A percentile compares a stretch with the other conserved stretches of the same genome.
phyloP scores from a whole-genome alignment of 345 rosid genomes.

The Mercurialis annua region DNA sequence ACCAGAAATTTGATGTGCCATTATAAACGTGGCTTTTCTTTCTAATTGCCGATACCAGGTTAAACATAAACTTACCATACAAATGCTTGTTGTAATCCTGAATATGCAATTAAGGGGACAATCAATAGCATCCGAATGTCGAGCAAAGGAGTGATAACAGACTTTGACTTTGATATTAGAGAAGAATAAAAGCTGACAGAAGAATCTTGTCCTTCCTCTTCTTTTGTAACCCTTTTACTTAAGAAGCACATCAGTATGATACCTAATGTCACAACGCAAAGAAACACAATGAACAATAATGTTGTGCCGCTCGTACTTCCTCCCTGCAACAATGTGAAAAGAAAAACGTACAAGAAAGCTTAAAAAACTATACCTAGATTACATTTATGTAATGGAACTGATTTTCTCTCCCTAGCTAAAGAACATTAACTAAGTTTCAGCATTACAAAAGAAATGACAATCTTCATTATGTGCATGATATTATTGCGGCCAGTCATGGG shows the following conservation, averaged over 20 bases:
- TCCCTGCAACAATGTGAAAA: slow-evolving; percentile 43
- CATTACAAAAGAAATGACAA: neutral
- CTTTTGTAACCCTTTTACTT: slow-evolving; percentile 53
- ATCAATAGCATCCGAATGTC: slow-evolving; percentile 70
- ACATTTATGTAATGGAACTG: neutral
- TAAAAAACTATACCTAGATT: neutral
- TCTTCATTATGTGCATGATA: neutral
- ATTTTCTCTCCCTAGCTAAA: neutral
- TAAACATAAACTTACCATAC: slow-evolving; percentile 54
- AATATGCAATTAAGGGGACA: slow-evolving; percentile 82
- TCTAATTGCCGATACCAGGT: slow-evolving; percentile 5
- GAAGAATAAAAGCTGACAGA: slow-evolving; percentile 49
- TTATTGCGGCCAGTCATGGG: neutral
- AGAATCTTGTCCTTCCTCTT: slow-evolving; percentile 44
- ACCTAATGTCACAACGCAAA: slow-evolving; percentile 71
- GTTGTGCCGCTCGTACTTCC: slow-evolving; percentile 72
- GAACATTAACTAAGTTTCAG: neutral
- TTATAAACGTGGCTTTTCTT: neutral
- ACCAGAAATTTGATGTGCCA: neutral
- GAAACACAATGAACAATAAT: slow-evolving; percentile 69
- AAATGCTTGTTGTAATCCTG: slow-evolving; percentile 94
- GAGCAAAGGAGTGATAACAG: slow-evolving; percentile 63
- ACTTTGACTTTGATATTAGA: slow-evolving; percentile 46
- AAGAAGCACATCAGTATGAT: slow-evolving; percentile 74
- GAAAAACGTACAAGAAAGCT: slow-evolving; percentile 9